Conservation (phyloP, 371 early-diverging fungal genomes). For the Umbelopsis sp. region DNA sequence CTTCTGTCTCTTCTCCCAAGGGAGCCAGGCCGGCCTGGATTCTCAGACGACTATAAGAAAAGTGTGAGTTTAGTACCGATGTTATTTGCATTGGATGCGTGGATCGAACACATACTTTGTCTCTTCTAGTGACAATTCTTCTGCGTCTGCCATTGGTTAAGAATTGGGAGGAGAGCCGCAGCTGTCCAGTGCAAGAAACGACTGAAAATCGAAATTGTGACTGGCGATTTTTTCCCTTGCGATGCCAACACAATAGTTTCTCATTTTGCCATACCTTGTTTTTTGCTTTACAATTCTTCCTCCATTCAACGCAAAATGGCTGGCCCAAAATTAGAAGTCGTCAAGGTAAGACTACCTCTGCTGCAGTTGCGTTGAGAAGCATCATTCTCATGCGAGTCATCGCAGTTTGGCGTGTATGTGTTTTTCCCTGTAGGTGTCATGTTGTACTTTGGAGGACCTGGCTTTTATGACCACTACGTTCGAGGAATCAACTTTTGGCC, state of each 20-base stretch:
- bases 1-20: slow-evolving; percentile 44
- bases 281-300: background rate
- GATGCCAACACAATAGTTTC: too few relatives aligned
- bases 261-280: background rate
- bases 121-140: slow-evolving; percentile 62
- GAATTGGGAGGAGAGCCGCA: background rate
- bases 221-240: background rate
- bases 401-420: slow-evolving; percentile 58
- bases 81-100: too few relatives aligned
- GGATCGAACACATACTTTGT: slow-evolving; percentile 51
- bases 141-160: slow-evolving; percentile 26
- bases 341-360: slow-evolving; percentile 37
- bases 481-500: slow-evolving; percentile 58
- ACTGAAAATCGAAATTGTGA: background rate
- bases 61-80: background rate
- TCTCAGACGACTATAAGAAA: slow-evolving; percentile 59
- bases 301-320: slow-evolving; percentile 33
- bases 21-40: slow-evolving; percentile 74
- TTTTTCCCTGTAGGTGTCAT: slow-evolving; percentile 57
- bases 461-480: slow-evolving; percentile 53
- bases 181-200: background rate
- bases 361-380: background rate
- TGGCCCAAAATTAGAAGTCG: slow-evolving; percentile 54
- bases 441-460: slow-evolving; percentile 61
- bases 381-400: background rate